Evolutionary conservation across 441 rosid genomes (phyloP), one percentile per base, ranked within the genome.

Genomic region (Lagerstroemia fauriei): DNA sequence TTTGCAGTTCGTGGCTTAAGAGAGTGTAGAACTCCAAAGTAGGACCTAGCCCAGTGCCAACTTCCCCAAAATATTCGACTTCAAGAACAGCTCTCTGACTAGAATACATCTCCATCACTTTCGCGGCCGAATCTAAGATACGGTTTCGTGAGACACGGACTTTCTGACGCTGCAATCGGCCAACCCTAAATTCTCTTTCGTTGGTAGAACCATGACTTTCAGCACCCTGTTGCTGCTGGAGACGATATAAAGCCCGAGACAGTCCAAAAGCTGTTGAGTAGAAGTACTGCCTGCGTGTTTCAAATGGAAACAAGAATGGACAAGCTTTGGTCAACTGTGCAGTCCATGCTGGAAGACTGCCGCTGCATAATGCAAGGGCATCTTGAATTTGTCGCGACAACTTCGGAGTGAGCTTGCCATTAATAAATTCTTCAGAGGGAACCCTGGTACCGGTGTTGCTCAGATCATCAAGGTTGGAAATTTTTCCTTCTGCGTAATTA

Each of bases 21-120:
- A 97, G 96, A 31, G 99, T 97, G 87, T 97, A 97, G 81, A 97
- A 97, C 89, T 97, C 99, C 80, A 97, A 89, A 27, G 99, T 97
- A 68, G 99, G 99, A 74, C 99, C 99, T 85, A 97, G 87, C 59
- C 99, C 99, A 68, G 99, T 97, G 75, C 99, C 99, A 83, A 97
- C 99, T 92, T 97, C 99, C 80, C 99, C 99, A 92, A 97, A 95
- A 89, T 97, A 97, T 87, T 97, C 99, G 24, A 97, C 99, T 88
- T 97, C 99, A 83, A 97, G 98, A 82, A 97, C 95, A 83, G 98
- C 98, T 86, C 96, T 95, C 84, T 97, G 99, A 90, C 98, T 93
- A 85, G 98, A 97, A 89, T 95, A 97, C 99, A 97, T 95, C 91
- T 97, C 99, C 99, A 97, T 97, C 70, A 97, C 99, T 87, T 95